A percentile compares a stretch with the other conserved stretches of the same genome.
Evolutionary conservation across 306 rosid genomes (phyloP).

Genomic region (Fagus sylvatica): DNA sequence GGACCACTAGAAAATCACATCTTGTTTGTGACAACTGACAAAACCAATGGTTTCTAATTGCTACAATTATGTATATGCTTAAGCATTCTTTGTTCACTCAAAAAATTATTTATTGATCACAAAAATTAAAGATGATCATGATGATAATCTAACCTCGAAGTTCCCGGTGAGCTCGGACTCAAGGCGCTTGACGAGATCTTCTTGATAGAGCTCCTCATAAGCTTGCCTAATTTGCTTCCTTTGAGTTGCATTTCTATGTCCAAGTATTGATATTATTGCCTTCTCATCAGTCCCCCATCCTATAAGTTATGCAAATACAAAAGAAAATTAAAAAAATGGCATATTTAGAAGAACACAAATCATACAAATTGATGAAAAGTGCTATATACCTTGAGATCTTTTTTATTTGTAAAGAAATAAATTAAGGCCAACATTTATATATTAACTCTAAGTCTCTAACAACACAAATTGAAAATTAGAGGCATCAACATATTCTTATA

Average conservation of each 20-base stretch:
- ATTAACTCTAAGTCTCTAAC: too few relatives aligned
- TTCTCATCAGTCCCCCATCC: constrained; percentile 94
- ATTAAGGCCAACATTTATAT: neutral
- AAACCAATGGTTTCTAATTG: too few relatives aligned
- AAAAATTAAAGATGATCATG: neutral
- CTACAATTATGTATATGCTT: too few relatives aligned
- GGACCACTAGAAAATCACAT: too few relatives aligned
- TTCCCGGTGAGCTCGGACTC: constrained; percentile 81
- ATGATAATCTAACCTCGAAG: constrained; percentile 54
- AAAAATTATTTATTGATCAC: neutral
- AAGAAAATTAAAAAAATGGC: neutral
- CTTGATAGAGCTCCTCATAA: constrained; percentile 58
- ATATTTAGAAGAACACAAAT: neutral
- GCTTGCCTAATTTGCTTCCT: constrained; percentile 67
- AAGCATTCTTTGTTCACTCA: neutral
- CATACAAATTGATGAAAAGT: neutral
- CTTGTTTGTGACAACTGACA: too few relatives aligned
- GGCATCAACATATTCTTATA: neutral
- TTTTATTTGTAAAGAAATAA: too few relatives aligned
- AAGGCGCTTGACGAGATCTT: constrained; percentile 84
- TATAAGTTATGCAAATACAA: constrained; percentile 18
- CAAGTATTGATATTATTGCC: constrained; percentile 55
- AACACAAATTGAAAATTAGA: neutral
- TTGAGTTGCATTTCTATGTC: constrained; percentile 62
- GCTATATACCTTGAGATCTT: too few relatives aligned